Base-by-base conservation (phyloP, 2,329 filamentous ascomycete genomes). In the Alternaria viburni region DNA sequence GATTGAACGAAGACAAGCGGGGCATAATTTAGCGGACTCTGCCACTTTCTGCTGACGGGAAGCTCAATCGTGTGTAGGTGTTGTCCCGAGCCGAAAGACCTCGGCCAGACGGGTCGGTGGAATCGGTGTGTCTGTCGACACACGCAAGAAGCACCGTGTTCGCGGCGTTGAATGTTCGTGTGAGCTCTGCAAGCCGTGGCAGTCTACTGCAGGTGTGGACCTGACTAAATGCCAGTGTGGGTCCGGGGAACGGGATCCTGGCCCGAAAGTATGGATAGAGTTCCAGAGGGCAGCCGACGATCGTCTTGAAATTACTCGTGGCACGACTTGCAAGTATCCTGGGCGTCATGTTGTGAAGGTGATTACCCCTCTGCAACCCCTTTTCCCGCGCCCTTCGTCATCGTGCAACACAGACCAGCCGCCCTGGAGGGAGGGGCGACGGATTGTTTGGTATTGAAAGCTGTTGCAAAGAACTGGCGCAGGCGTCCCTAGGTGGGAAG, bases 231-330 rank as follows among this genome's bases (percentile, higher is more conserved):
- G 45, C 56, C 54, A 36, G 61, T 59, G 74, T 75, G 76, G 77
- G 74, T 77, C 77, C 76, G 77, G 77, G 77, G 77, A 78, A 71
- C 70, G 56, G 70, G 72, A 73, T 72, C 70, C 69, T 69, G 66
- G 70, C 69, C 74, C 77, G 77, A 63, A 74, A 64, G 70, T 71
- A 67, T 73, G 77, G 74, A 71, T 72, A 58, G 59, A 68, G 63
- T 73, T 64, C 69, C 75, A 79, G 75, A 68, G 66, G 55, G 65
- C 62, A 66, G 66, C 60, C 68, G 71, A 68, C 72, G 75, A 78
- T 77, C 75, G 68, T 62, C 62, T 69, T 58, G 65, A 70, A 72
- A 73, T 76, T 77, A 70, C 70, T 74, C 68, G 70, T 62, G 66
- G 61, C 54, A 69, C 67, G 67, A 65, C 59, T 54, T 61, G 60